Percentiles rank a stretch among this genome's conserved stretches.
These are phyloP conservation scores for Penicillium angulare DNA, from an alignment of 495 filamentous ascomycete genomes.

Conservation along the genomic window DNA sequence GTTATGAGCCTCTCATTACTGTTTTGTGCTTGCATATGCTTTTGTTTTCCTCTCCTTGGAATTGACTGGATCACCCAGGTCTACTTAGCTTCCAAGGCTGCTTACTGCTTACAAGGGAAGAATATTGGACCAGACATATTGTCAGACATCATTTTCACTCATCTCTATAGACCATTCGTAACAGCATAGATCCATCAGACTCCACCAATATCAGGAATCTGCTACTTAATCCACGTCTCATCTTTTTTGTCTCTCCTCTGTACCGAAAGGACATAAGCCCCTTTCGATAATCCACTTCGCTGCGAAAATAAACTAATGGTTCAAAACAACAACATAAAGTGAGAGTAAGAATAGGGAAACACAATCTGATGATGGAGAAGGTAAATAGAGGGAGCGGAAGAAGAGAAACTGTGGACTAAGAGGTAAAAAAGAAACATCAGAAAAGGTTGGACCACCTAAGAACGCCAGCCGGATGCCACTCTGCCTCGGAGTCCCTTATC, in stretches of 20 bases:
- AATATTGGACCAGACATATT: slow-evolving; percentile 15
- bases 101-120: neutral
- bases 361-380: slow-evolving; percentile 6
- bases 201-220: slow-evolving; percentile 13
- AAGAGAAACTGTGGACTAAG: slow-evolving; percentile 27
- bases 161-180: slow-evolving; percentile 50
- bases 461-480: slow-evolving; percentile 54
- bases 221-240: slow-evolving; percentile 19
- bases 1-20: too few species aligned
- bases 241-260: slow-evolving; percentile 15
- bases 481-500: slow-evolving; percentile 39
- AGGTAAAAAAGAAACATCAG: slow-evolving; percentile 36
- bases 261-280: slow-evolving; percentile 8
- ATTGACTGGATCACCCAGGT: neutral
- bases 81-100: neutral
- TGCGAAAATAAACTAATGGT: slow-evolving; percentile 17
- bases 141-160: slow-evolving; percentile 34
- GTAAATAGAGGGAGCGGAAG: slow-evolving; percentile 17
- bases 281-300: slow-evolving; percentile 8
- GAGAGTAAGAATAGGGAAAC: slow-evolving; percentile 9
- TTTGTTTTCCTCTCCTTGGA: neutral
- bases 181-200: slow-evolving; percentile 44
- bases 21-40: neutral
- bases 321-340: slow-evolving; percentile 12
- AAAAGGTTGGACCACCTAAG: slow-evolving; percentile 43